A percentile compares a stretch with the other conserved stretches of the same genome.
phyloP scores from a whole-genome alignment of 2,329 filamentous ascomycete species.

The Xylariaceae sp. region DNA sequence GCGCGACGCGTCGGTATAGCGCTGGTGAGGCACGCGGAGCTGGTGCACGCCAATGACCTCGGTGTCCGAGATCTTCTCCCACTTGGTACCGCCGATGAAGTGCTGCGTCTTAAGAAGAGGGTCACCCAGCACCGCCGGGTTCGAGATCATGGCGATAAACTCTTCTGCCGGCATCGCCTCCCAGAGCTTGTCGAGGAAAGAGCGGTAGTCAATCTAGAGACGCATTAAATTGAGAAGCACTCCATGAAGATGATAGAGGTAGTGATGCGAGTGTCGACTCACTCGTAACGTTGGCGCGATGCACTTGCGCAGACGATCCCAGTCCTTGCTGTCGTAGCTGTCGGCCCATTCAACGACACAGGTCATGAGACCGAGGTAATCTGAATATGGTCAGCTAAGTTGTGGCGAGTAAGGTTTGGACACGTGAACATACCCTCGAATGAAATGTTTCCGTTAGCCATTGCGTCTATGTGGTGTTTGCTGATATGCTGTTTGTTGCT shows the following conservation, averaged over 20 bases:
- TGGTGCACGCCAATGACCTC: slow-evolving; percentile 58
- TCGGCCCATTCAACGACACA: slow-evolving; percentile 54
- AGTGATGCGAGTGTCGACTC: slow-evolving; percentile 14
- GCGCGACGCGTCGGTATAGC: slow-evolving; percentile 49
- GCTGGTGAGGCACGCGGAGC: slow-evolving; percentile 58
- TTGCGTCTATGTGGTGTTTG: too few species aligned
- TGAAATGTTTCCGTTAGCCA: slow-evolving; percentile 12
- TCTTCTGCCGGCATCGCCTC: slow-evolving; percentile 57
- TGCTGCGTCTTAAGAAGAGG: slow-evolving; percentile 61
- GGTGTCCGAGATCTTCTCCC: slow-evolving; percentile 53
- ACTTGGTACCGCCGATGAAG: slow-evolving; percentile 56
- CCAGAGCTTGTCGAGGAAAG: slow-evolving; percentile 57
- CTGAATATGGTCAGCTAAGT: slow-evolving; percentile 6
- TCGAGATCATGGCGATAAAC: slow-evolving; percentile 57
- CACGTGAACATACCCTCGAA: slow-evolving; percentile 17
- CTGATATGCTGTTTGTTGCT: too few species aligned
- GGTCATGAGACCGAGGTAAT: slow-evolving; percentile 27
- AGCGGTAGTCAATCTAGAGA: slow-evolving; percentile 67
- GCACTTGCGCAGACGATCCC: slow-evolving; percentile 52
- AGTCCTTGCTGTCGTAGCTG: slow-evolving; percentile 62
- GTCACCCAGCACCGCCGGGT: slow-evolving; percentile 54
- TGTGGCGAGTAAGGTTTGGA: neutral
- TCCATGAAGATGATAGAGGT: too few species aligned
- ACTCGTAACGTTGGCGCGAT: slow-evolving; percentile 57
- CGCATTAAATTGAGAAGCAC: too few species aligned